Evolutionary conservation across 805 yeast species (phyloP).

Genomic region (Danielia oregonensis): DNA sequence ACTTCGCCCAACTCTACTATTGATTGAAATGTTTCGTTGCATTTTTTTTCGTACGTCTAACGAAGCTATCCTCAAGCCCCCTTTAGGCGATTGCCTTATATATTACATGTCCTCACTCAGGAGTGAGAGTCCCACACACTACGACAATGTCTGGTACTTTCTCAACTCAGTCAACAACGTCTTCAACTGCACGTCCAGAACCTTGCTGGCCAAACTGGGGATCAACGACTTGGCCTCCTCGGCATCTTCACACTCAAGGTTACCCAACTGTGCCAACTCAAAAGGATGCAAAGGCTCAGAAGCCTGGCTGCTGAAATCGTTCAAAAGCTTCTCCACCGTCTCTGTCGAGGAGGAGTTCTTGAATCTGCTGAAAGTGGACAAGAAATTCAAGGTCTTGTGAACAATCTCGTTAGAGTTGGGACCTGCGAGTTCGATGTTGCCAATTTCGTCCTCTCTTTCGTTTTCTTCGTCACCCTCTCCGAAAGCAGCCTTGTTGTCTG

Average conservation of each 20-base stretch:
- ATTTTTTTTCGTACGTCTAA: too few species aligned
- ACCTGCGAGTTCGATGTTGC: conserved; percentile 49
- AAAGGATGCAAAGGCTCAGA: conserved; percentile 76
- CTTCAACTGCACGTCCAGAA: conserved; percentile 82
- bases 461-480: conserved; percentile 35
- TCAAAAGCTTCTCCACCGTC: conserved; percentile 85
- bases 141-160: conserved; percentile 44
- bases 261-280: conserved; percentile 88
- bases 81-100: too few species aligned
- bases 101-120: too few species aligned
- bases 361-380: conserved; percentile 83
- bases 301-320: conserved; percentile 56
- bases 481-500: conserved; percentile 23
- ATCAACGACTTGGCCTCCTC: conserved; percentile 95
- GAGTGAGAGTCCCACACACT: too few species aligned
- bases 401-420: conserved; percentile 83
- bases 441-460: conserved; percentile 42
- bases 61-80: too few species aligned
- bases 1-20: too few species aligned
- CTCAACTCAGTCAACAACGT: conserved; percentile 84
- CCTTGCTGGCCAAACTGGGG: conserved; percentile 80
- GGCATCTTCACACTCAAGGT: conserved; percentile 91
- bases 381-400: conserved; percentile 85
- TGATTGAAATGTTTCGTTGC: too few species aligned
- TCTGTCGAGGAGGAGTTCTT: conserved; percentile 89